Conservation (phyloP, 1,284 basidiomycete species). For the Trametes pubescens region DNA sequence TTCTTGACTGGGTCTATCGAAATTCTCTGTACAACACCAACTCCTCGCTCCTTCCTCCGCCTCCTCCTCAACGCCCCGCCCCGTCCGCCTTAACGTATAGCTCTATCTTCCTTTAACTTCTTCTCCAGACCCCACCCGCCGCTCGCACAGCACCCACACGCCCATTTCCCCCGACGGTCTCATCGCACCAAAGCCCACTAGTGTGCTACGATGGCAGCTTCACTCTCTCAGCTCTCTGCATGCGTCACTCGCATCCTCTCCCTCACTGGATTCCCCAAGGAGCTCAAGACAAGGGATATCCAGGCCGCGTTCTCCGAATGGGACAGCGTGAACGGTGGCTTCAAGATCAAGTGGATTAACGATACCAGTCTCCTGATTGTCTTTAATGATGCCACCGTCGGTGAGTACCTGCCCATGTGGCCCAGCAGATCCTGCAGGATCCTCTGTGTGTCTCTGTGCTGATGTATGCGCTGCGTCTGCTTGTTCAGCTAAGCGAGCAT, state of each 20-base stretch:
- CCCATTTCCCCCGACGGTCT: conserved; percentile 23
- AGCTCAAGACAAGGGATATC: conserved; percentile 97
- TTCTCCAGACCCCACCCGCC: conserved; percentile 28
- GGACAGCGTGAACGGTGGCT: conserved; percentile 88
- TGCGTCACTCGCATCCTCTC: conserved; percentile 96
- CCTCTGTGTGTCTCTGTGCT: conserved; percentile 13
- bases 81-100: conserved; percentile 39
- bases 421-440: not conserved
- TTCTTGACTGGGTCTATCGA: conserved; percentile 36
- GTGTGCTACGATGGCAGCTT: conserved; percentile 51
- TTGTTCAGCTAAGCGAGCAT: conserved; percentile 86
- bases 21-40: conserved; percentile 45
- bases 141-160: conserved; percentile 33
- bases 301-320: conserved; percentile 91
- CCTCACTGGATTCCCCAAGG: conserved; percentile 90
- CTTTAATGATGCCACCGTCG: conserved; percentile 85
- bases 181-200: conserved; percentile 27
- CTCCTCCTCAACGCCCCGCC: conserved; percentile 21
- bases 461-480: conserved; percentile 15
- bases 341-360: conserved; percentile 99
- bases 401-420: conserved; percentile 56
- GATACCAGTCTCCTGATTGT: conserved; percentile 96
- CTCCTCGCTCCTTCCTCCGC: conserved; percentile 43
- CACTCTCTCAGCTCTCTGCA: conserved; percentile 85
- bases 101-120: conserved; percentile 36